Percentiles rank a stretch among this genome's conserved stretches.
phyloP scores from a whole-genome alignment of 371 early-diverging fungal species.

The Circinella umbellata region DNA sequence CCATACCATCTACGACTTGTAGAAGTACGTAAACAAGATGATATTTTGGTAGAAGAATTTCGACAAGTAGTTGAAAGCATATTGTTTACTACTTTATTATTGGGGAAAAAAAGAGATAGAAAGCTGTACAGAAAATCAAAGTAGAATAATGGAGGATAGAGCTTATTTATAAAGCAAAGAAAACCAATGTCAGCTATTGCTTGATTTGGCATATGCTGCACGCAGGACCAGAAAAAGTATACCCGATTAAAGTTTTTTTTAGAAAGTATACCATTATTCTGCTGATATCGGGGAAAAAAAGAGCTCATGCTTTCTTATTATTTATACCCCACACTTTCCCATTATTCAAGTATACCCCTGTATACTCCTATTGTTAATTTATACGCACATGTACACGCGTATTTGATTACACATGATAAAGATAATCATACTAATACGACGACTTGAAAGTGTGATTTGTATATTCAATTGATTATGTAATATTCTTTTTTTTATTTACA shows the following conservation, averaged over 20 bases:
- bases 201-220: background rate
- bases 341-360: background rate
- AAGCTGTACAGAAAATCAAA: background rate
- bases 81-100: too few species aligned
- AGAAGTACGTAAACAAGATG: slow-evolving; percentile 2
- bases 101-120: background rate
- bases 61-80: background rate
- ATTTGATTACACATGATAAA: too few species aligned
- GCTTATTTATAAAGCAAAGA: background rate
- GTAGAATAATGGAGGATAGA: too few species aligned
- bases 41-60: background rate
- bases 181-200: background rate
- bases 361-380: background rate
- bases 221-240: background rate
- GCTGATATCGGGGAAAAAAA: background rate
- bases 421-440: too few species aligned
- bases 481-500: slow-evolving; percentile 8
- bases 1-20: slow-evolving; percentile 9
- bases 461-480: background rate
- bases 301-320: background rate
- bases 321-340: background rate
- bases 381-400: background rate
- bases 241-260: slow-evolving; percentile 4
- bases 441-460: too few species aligned
- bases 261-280: background rate